Evolutionary conservation across 192 early-diverging fungal genomes (phyloP), one percentile per base, ranked within the genome.

Genomic region (Coemansia sp.): DNA sequence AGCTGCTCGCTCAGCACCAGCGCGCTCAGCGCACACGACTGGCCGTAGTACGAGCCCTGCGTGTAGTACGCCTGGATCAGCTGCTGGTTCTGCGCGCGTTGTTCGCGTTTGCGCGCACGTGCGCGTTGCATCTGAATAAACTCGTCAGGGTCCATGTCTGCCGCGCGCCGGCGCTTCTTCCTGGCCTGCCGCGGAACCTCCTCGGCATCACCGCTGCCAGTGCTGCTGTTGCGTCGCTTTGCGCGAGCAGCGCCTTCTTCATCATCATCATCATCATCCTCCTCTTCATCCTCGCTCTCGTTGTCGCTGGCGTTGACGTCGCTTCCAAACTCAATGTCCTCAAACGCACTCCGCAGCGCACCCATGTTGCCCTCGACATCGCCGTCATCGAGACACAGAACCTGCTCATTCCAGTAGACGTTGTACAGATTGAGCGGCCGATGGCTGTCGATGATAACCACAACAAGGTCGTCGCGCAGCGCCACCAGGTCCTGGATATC

Each of bases 361-460:
- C 57, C 65, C 73, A 92, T 84, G n/a, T 88, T 82, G 39, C 79
- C 83, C 37, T 93, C 93, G 8, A 91, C 83, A 43, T 92, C 90
- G n/a, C 88, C 90, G 63, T 96, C 94, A 67, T 95, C 95, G 72
- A 97, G 82, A 19, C 95, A 89, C 54, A 89, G 87, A 10, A 98
- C 84, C 67, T 93, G 88, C 39, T 90, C 88, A 57, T 88, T 84
- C 70, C 86, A 85, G 65, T 87, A 94, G 12, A 96, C 70, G 63
- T 93, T 94, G 43, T 91, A 88, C 18, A 98, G 85, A 64, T 95
- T 91, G 32, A 93, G 82, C 18, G 96, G 96, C 49, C 96, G 78
- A 65, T 94, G 95, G 57, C 90, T 93, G 63, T 98, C 96, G 49
- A 95, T 80, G 4, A 98, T 84, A 63, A 94, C 87, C 6, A 97